Conservation (phyloP, 495 filamentous ascomycete species). For the Achaetomiella virescens region DNA sequence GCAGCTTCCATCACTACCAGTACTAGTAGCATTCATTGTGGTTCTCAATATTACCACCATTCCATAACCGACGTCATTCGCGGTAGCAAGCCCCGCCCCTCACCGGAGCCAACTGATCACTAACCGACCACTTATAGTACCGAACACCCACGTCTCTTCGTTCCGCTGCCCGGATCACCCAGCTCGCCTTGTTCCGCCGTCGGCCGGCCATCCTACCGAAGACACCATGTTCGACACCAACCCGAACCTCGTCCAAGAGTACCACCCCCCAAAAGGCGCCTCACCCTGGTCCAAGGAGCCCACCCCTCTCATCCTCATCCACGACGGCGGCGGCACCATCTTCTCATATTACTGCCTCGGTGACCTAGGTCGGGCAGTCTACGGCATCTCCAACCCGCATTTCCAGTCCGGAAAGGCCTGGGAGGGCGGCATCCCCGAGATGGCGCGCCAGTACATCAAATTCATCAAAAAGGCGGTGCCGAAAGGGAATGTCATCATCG, state of each 20-base stretch:
- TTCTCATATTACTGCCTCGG: conserved; percentile 36
- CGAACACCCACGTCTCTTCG: too few species aligned
- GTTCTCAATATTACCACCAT: too few species aligned
- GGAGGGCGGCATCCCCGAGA: conserved; percentile 31
- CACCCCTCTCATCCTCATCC: conserved; percentile 35
- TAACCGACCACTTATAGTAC: too few species aligned
- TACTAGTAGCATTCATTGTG: too few species aligned
- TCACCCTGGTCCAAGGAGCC: conserved; percentile 1
- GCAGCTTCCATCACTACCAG: too few species aligned
- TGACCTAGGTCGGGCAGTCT: conserved; percentile 27
- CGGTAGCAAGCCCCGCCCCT: too few species aligned
- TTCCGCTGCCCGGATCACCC: too few species aligned
- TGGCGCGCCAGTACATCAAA: conserved; percentile 30
- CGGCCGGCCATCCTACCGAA: too few species aligned
- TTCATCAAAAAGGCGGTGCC: conserved; percentile 29
- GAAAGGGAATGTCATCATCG: conserved; percentile 27
- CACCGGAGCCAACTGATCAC: too few species aligned
- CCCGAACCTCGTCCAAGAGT: conserved; percentile 25
- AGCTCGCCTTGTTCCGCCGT: too few species aligned
- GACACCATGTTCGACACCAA: conserved; percentile 24
- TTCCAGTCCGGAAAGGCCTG: conserved; percentile 24
- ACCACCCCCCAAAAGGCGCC: background rate
- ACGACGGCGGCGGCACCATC: conserved; percentile 41
- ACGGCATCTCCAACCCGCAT: conserved; percentile 35
- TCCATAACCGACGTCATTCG: too few species aligned